Base-by-base conservation (phyloP, 2,329 filamentous ascomycete species). In the Chaetomiaceae sp. region DNA sequence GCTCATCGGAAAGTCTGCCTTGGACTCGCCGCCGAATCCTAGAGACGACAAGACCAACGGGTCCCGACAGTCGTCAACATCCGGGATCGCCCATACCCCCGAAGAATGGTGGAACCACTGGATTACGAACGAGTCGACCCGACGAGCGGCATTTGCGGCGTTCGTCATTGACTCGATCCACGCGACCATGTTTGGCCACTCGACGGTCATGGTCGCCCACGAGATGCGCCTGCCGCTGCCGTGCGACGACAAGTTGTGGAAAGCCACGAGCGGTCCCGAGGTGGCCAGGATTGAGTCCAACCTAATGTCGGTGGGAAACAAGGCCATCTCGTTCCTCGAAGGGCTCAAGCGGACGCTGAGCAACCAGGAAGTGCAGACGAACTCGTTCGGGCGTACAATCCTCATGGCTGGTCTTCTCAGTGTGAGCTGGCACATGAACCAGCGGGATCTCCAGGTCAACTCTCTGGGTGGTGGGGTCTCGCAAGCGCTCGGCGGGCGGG, bases 401-500 rank as follows among this genome's bases (percentile, higher is more conserved):
- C 77, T 99, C 47, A 97, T 97, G 90, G 87, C 92, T 1, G 94
- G 94, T 0, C 73, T 99, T 25, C 75, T 97, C 21, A 96, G 90
- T 61, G 90, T 97, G 27, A 94, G 88, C 65, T 97, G 90, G 89
- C 92, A 97, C 68, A 92, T 97, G 87, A 94, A 95, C 66, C 91
- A 97, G 68, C 82, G 92, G 65, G 94, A 97, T 67, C 79, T 96
- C 13, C 92, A 96, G 71, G 87, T 96, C 54, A 92, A 86, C 66
- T 90, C 90, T 1, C 78, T 97, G 0, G 90, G 82, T 5, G 74
- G 74, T 1, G 76, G 87, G 11, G 89, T 91, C 10, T 82, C 84
- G 0, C 84, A 86, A 61, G 85, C 89, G 0, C 79, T 96, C 1
- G 92, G 92, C 3, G 90, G 87, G 3, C 84, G 90, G 18, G 90